phyloP scores from a whole-genome alignment of 306 rosid species.

The Nissolia schottii region DNA sequence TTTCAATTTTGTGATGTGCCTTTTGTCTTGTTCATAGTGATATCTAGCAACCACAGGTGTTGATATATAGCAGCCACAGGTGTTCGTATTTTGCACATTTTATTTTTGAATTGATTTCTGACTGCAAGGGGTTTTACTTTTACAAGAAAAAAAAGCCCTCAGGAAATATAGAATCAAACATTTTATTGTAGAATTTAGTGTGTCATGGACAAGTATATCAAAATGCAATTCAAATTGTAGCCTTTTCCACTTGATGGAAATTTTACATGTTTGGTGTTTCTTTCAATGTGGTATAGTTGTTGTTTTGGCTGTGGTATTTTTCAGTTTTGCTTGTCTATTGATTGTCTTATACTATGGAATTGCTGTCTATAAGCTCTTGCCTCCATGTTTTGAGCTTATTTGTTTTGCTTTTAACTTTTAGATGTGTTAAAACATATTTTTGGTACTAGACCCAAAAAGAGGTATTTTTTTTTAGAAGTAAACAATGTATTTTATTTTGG shows the following conservation, averaged over 20 bases:
- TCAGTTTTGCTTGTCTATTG: not conserved
- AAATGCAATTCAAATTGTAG: slow-evolving; percentile 25
- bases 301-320: not conserved
- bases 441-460: no score
- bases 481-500: no score
- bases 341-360: not conserved
- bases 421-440: no score
- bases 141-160: not conserved
- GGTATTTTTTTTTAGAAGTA: no score
- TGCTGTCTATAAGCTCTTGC: not conserved
- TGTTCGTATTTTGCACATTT: not conserved
- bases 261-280: not conserved
- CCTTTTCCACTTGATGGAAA: slow-evolving; percentile 4
- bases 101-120: not conserved
- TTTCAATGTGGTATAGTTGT: not conserved
- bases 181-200: slow-evolving; percentile 30
- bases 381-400: no score
- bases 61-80: slow-evolving; percentile 11
- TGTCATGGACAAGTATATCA: slow-evolving; percentile 14
- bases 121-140: slow-evolving; percentile 2
- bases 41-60: no score
- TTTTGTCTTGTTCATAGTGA: slow-evolving; percentile 3
- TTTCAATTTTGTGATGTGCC: slow-evolving; percentile 9
- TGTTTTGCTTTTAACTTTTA: no score
- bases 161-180: slow-evolving; percentile 25